Percentiles rank a stretch among this genome's conserved stretches.
These are phyloP conservation scores for Aristolochia californica DNA, from an alignment of 164 flowering plant genomes.

Conservation along the genomic window DNA sequence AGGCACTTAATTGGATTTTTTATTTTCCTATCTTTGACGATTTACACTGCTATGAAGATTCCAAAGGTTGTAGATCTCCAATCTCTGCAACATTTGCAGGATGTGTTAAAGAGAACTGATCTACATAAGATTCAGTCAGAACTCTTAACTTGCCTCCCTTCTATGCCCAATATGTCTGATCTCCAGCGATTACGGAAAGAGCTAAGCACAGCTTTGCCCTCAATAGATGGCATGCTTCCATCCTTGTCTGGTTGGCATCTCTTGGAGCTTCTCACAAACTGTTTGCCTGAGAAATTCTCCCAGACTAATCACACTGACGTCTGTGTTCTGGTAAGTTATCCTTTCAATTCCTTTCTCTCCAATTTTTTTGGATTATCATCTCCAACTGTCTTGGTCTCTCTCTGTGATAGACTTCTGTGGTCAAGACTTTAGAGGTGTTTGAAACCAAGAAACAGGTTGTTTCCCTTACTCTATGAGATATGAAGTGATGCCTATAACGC, in stretches of 20 bases:
- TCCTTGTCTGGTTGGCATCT: conserved; percentile 61
- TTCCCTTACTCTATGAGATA: too few relatives aligned
- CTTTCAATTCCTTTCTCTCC: not conserved
- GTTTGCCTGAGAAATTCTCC: conserved; percentile 72
- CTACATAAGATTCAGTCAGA: conserved; percentile 56
- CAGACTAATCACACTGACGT: conserved; percentile 50
- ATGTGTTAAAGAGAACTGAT: conserved; percentile 51
- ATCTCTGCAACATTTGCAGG: conserved; percentile 51
- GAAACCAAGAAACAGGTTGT: too few relatives aligned
- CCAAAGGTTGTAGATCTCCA: conserved; percentile 73
- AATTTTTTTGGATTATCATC: too few relatives aligned
- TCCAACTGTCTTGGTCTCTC: too few relatives aligned
- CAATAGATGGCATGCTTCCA: conserved; percentile 34
- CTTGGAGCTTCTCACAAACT: conserved; percentile 52
- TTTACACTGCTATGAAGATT: conserved; percentile 77
- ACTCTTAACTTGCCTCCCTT: conserved; percentile 64
- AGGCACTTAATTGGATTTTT: conserved; percentile 98
- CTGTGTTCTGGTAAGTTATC: conserved; percentile 65
- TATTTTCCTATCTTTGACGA: conserved; percentile 79
- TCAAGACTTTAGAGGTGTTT: too few relatives aligned
- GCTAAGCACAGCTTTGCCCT: conserved; percentile 40
- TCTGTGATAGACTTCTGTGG: too few relatives aligned
- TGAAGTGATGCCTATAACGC: too few relatives aligned
- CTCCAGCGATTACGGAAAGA: conserved; percentile 46
- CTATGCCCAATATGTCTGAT: conserved; percentile 63